phyloP scores from a whole-genome alignment of 2,329 filamentous ascomycete genomes.

The Phoma sp. region DNA sequence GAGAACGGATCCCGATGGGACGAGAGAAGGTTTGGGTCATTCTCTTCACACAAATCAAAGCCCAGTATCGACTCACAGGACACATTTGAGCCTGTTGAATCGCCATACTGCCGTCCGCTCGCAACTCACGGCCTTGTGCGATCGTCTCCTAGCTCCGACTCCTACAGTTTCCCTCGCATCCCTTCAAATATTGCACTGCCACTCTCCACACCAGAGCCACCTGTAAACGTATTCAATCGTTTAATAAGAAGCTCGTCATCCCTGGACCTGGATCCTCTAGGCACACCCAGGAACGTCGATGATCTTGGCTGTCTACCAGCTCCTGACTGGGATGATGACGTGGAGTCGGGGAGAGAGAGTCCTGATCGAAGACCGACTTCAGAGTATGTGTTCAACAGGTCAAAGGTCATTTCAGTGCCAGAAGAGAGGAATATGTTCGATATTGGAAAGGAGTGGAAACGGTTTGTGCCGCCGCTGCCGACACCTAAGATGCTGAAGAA shows the following conservation, averaged over 20 bases:
- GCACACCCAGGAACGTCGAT: constrained; percentile 24
- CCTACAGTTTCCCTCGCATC: constrained; percentile 28
- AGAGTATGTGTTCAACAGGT: constrained; percentile 36
- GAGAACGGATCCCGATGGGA: background rate
- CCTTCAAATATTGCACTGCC: constrained; percentile 27
- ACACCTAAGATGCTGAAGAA: constrained; percentile 19
- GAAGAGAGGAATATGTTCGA: constrained; percentile 33
- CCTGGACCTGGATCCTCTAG: constrained; percentile 21
- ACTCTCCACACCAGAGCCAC: constrained; percentile 15
- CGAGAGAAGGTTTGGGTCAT: background rate
- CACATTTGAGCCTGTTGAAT: background rate
- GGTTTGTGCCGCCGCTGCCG: constrained; percentile 35
- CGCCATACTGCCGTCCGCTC: constrained; percentile 35
- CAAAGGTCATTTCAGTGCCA: constrained; percentile 38
- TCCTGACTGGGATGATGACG: constrained; percentile 13
- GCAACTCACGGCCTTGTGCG: constrained; percentile 39
- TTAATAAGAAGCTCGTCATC: constrained; percentile 10
- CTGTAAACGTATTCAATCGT: constrained; percentile 37
- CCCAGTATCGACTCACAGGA: background rate
- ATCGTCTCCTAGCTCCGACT: constrained; percentile 28
- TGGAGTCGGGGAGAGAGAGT: constrained; percentile 17
- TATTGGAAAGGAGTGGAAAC: constrained; percentile 26
- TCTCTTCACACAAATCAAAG: constrained; percentile 1
- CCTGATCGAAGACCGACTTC: constrained; percentile 27
- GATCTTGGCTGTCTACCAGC: constrained; percentile 24